Base-by-base conservation (phyloP, 164 flowering plant species). In the Umbellularia californica region DNA sequence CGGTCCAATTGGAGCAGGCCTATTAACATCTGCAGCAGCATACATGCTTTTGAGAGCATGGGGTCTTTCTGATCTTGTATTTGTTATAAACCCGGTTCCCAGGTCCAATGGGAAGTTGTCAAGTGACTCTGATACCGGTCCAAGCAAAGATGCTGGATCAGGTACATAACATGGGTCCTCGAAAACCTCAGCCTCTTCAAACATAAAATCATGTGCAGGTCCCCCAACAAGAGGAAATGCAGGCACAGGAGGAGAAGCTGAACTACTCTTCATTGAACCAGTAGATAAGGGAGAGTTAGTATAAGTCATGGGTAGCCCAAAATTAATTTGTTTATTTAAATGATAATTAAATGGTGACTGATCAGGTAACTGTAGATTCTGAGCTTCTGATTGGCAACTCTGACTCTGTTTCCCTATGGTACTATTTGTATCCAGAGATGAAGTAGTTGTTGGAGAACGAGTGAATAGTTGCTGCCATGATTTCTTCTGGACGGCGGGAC, bases 41-140 rank as follows among this genome's bases (percentile, higher is more conserved):
- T 83, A 74, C 20, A 76, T 75, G 77, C 84, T 89, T 78, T 85
- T 87, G 25, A 86, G 71, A 80, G 81, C 55, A 72, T 74, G 80
- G 63, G 88, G 78, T 67, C 73, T 86, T 69, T 83, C 90, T 65
- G 81, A 25, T 78, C 78, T 88, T 20, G 70, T 58, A 71, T 87
- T 88, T 52, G 80, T 24, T 19, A 76, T 82, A 82, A 86, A 89
- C 41, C 88, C 88, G 78, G 83, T 23, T n/a, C 92, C 93, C 14
- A 81, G 74, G 79, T 92, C 98, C 80, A 88, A 79, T 58, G 91
- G 88, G 82, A 94, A 94, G 84, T 90, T 87, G 80, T 92, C 91
- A 79, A 95, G 93, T 69, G 99, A 93, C 78, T 93, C 97, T n/a
- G 97, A 92, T 74, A 95, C 92, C 33, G 99, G 99, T 47, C 99